These are phyloP conservation scores for Leishmania lainsoni DNA, from an alignment of 208 protist species.

Conservation along the genomic window DNA sequence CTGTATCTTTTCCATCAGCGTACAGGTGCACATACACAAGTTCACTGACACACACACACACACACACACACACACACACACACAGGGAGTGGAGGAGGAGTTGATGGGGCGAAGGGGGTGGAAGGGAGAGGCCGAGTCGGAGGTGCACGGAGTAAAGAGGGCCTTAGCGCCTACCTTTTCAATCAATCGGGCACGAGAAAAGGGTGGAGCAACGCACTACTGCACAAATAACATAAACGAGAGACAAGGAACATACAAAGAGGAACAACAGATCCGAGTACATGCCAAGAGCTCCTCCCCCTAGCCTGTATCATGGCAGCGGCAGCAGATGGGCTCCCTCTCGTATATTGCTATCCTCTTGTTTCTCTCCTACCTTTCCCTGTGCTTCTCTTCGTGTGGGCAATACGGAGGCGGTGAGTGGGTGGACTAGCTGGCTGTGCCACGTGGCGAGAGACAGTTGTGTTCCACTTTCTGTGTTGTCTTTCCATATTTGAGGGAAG, in stretches of 20 bases:
- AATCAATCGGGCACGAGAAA: neutral
- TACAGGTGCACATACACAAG: neutral
- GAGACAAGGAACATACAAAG: neutral
- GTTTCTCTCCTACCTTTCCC: neutral
- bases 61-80: neutral
- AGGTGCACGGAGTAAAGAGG: neutral
- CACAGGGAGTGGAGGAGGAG: neutral
- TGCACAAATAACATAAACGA: neutral
- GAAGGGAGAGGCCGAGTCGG: neutral
- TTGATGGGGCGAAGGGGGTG: neutral
- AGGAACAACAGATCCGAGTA: neutral
- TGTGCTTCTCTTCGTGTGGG: neutral
- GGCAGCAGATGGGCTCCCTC: neutral
- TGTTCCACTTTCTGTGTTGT: neutral
- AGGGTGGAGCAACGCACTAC: neutral
- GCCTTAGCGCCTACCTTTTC: neutral
- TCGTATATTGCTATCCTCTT: neutral
- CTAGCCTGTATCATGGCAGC: neutral
- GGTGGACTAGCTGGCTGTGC: neutral
- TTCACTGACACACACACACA: neutral
- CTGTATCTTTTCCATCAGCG: neutral
- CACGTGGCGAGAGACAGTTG: neutral
- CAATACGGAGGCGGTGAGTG: neutral
- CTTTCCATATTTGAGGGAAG: neutral
- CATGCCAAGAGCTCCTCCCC: neutral